Percentiles rank a stretch among this genome's conserved stretches.
phyloP scores from a whole-genome alignment of 345 rosid species.

The Arabidopsis arenosa region DNA sequence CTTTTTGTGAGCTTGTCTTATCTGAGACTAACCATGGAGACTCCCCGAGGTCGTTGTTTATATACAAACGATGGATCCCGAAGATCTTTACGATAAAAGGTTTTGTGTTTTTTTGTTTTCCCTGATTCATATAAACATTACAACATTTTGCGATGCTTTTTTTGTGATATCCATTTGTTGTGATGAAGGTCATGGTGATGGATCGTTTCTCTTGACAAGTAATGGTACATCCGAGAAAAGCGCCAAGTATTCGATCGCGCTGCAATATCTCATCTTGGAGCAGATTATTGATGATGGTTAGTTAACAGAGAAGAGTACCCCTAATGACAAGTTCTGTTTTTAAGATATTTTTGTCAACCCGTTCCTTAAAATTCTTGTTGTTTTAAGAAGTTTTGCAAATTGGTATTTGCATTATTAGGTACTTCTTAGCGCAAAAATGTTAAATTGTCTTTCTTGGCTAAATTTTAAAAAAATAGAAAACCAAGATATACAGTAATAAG shows the following conservation, averaged over 20 bases:
- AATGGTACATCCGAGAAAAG: conserved; percentile 36
- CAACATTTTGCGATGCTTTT: not conserved
- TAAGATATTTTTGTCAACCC: too few species aligned
- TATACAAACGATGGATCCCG: conserved; percentile 80
- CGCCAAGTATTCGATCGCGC: conserved; percentile 43
- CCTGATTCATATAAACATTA: not conserved
- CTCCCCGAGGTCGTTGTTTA: conserved; percentile 66
- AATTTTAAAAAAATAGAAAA: not conserved
- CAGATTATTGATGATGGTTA: conserved; percentile 25
- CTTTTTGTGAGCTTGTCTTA: conserved; percentile 57
- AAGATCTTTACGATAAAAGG: conserved; percentile 67
- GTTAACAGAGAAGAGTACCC: not conserved
- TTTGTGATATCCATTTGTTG: not conserved
- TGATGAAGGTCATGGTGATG: conserved; percentile 63
- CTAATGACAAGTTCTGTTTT: too few species aligned
- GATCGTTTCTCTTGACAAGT: conserved; percentile 65
- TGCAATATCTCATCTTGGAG: conserved; percentile 48
- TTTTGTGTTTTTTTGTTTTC: conserved; percentile 11
- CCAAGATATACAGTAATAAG: not conserved
- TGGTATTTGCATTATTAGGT: not conserved
- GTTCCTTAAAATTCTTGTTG: not conserved
- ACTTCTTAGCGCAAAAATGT: not conserved
- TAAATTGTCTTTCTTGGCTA: too few species aligned
- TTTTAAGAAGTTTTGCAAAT: not conserved
- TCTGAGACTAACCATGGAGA: conserved; percentile 79